These are phyloP conservation scores for Colletotrichum sidae DNA, from an alignment of 2,329 filamentous ascomycete species.

Conservation along the genomic window DNA sequence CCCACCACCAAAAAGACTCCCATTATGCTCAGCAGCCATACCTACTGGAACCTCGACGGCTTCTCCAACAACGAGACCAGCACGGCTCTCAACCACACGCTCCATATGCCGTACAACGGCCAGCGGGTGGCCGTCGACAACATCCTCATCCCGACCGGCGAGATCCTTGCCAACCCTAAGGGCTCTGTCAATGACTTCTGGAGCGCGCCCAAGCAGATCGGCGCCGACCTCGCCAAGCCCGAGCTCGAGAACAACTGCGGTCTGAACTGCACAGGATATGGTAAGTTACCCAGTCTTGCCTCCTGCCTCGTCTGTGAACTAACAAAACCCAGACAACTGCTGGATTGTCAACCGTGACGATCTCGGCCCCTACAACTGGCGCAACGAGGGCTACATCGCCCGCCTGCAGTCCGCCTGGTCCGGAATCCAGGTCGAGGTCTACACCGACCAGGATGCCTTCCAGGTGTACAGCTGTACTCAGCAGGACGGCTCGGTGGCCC, in stretches of 20 bases:
- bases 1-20: conserved; percentile 81
- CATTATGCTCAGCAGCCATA: conserved; percentile 81
- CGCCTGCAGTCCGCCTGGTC: conserved; percentile 79
- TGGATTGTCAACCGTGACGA: conserved; percentile 74
- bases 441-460: conserved; percentile 85
- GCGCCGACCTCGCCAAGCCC: conserved; percentile 72
- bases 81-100: conserved; percentile 75
- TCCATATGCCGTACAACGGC: conserved; percentile 79
- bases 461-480: conserved; percentile 89
- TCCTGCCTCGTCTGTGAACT: background rate
- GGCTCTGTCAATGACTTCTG: conserved; percentile 85
- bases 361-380: conserved; percentile 72
- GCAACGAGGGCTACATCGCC: conserved; percentile 68
- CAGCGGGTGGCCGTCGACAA: conserved; percentile 76
- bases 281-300: conserved; percentile 55
- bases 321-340: conserved; percentile 66
- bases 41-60: conserved; percentile 87
- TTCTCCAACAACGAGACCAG: conserved; percentile 79
- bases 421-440: conserved; percentile 86
- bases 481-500: conserved; percentile 76
- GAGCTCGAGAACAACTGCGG: conserved; percentile 82
- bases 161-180: conserved; percentile 75
- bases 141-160: conserved; percentile 80
- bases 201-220: conserved; percentile 83
- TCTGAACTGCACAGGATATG: conserved; percentile 85